Conservation (phyloP, 2,329 filamentous ascomycete genomes). For the Colletotrichum tabaci region DNA sequence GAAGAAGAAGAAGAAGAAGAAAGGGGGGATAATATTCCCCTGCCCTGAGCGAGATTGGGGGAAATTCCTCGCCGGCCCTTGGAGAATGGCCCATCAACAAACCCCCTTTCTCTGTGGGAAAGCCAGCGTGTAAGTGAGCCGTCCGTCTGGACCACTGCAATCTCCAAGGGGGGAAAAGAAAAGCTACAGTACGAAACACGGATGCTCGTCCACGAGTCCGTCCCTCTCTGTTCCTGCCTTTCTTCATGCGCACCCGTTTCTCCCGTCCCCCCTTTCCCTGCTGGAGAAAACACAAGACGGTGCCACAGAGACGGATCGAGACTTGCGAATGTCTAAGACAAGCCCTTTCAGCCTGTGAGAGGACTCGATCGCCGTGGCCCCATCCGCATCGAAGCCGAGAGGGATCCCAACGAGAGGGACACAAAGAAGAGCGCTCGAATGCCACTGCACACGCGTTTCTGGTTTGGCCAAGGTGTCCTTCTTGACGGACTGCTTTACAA, state of each 20-base stretch:
- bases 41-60: constrained; percentile 9
- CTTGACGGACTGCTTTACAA: too few species aligned
- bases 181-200: background rate
- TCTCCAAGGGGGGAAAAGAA: background rate
- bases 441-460: background rate
- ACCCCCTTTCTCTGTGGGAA: background rate
- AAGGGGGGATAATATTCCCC: background rate
- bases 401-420: background rate
- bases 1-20: background rate
- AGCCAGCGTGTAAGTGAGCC: constrained; percentile 1
- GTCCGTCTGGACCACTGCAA: background rate
- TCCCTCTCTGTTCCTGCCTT: constrained; percentile 8
- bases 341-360: background rate
- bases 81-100: background rate
- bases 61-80: background rate
- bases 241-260: constrained; percentile 4
- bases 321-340: constrained; percentile 7
- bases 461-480: background rate
- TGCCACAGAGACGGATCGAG: background rate
- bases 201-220: background rate
- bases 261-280: background rate
- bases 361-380: constrained; percentile 2
- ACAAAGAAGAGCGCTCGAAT: background rate
- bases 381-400: background rate
- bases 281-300: background rate